Evolutionary conservation across 306 rosid species (phyloP), one percentile per base, ranked within the genome.

Genomic region (Vigna radiata): DNA sequence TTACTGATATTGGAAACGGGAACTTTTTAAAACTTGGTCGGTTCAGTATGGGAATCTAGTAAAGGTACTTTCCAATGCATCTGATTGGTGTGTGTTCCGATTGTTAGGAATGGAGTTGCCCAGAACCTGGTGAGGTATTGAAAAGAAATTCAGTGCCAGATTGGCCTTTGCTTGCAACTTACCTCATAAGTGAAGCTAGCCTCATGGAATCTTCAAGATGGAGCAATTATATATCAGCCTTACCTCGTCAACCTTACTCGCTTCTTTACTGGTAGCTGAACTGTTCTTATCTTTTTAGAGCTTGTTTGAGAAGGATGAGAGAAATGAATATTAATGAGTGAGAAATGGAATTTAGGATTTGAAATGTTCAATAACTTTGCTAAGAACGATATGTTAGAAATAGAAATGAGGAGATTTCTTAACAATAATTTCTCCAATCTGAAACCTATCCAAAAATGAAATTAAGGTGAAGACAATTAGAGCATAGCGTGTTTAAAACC

Each of bases 161-260:
- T 80, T 92, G 98, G 98, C 98, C 98, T 70, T 79, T 95, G 14
- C 75, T 95, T 70, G 98, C 98, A 59, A 95, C 95, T 64, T 90
- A 90, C 81, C 90, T 94, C 84, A 94, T 94, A 14, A 92, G 98
- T 70, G 96, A 94, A 89, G 98, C 98, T 60, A 94, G 89, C 82
- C 70, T 78, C 63, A 66, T 85, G 96, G 74, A 87, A 66, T 90
- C 97, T 84, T 94, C 98, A 58, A 87, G 91, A 85, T 94, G 98
- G 98, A 88, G 78, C 84, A 89, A 86, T 81, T 92, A 94, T 85
- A 90, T 94, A 80, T 89, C 96, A 25, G 97, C 98, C 59, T 85
- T 94, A 67, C 98, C 98, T 58, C 87, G 93, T 36, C 98, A 92
- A 77, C 98, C 98, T 16, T 94, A 92, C 83, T 94, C 98, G 3